A percentile compares a stretch with the other conserved stretches of the same genome.
These are phyloP conservation scores for Delonix regia DNA, from an alignment of 306 rosid species.

Conservation along the genomic window DNA sequence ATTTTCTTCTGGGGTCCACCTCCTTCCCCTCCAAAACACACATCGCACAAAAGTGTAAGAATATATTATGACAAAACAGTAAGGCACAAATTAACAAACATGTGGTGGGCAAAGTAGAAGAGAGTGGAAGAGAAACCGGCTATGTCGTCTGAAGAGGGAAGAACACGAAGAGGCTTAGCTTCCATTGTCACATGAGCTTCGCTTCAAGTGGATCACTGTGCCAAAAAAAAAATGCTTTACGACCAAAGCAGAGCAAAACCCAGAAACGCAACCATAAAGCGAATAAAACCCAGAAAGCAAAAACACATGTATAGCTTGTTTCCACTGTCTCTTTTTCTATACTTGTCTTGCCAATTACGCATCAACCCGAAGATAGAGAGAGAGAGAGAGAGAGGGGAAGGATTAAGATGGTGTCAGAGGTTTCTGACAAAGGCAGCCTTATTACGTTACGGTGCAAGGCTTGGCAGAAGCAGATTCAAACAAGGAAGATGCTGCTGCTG, in stretches of 20 bases:
- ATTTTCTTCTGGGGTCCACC: constrained; percentile 47
- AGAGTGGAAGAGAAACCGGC: constrained; percentile 45
- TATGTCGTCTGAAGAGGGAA: constrained; percentile 42
- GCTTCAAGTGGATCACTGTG: constrained; percentile 8
- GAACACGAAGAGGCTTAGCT: constrained; percentile 42
- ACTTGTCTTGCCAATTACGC: neutral
- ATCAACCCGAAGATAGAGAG: constrained; percentile 4
- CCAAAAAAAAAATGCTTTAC: neutral
- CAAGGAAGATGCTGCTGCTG: constrained; percentile 9
- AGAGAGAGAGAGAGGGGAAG: neutral
- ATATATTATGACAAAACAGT: neutral
- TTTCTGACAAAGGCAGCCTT: constrained; percentile 51
- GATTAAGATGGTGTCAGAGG: constrained; percentile 46
- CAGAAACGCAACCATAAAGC: neutral
- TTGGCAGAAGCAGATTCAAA: constrained; percentile 26
- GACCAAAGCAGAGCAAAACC: neutral
- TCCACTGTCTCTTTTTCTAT: neutral
- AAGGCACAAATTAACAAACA: neutral
- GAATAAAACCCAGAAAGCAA: neutral
- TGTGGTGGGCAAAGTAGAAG: constrained; percentile 7
- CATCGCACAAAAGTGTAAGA: neutral
- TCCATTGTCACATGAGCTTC: constrained; percentile 44
- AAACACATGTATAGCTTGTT: neutral
- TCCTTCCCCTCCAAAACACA: constrained; percentile 28
- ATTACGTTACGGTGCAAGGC: constrained; percentile 20